Base-by-base conservation (phyloP, 2,329 filamentous ascomycete genomes). In the Colletotrichum sp. region DNA sequence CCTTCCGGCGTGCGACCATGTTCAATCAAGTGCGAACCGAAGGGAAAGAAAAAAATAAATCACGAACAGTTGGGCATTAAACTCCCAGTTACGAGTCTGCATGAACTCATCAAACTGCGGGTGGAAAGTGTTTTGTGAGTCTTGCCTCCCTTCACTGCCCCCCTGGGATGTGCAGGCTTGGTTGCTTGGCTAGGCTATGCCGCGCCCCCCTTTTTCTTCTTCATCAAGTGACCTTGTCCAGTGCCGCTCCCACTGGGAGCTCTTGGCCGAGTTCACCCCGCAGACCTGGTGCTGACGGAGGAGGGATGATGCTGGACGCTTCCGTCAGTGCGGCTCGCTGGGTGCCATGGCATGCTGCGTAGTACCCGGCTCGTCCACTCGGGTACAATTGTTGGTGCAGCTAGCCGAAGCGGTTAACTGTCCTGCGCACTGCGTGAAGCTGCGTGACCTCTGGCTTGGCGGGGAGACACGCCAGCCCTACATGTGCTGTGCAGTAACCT, bases 321-420 rank as follows among this genome's bases (percentile, higher is more conserved):
- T 4, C 57, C 44, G 70, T 75, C 73, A 75, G 69, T 75, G 73
- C 73, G 73, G 73, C 64, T 73, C 69, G 36, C 44, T 15, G 60
- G 28, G 59, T 28, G 52, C 44, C 60, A 52, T 59, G 27, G 52
- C 59, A 71, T 48, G 3, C 39, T n/a, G 39, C 39, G 39, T 48
- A 48, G 39, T 68, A 39, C 68, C 72, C 59, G 32, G 11, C 34
- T 60, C 57, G 28, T 59, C 73, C 69, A 73, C 57, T 75, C 73
- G 73, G 73, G 73, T 65, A 75, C 36, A 36, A 8, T 19, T 22
- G 8, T n/a, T 27, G 32, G 22, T 11, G 16, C 28, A 48, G 63
- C 44, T 75, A 52, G 30, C 73, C 73, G 73, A 48, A 64, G 25
- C 55, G 27, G 57, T 73, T 61, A 64, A 73, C 73, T 48, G 27